Base-by-base conservation (phyloP, 768 basidiomycete species). In the Lactarius evosmus region DNA sequence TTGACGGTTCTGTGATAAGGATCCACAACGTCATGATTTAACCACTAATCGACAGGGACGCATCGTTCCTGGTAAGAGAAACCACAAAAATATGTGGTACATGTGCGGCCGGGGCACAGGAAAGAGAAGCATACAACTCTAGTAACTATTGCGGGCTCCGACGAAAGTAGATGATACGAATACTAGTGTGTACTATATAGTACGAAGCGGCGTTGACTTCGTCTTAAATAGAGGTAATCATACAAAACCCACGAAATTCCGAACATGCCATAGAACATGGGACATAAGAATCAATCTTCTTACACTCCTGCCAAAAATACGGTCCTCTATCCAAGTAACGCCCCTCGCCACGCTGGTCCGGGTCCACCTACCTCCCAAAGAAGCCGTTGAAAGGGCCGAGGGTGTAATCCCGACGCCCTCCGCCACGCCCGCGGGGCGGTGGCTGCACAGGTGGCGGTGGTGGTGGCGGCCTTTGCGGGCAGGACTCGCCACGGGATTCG, bases 401-500 rank as follows among this genome's bases (percentile, higher is more conserved):
- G n/a, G 34, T 38, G 11, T 14, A 16, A 65, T 56, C 54, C 7
- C 49, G 51, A 32, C 63, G 63, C 16, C n/a, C 12, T n/a, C 57
- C 49, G 9, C 63, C 55, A 36, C 64, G 64, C 38, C 55, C 55
- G 11, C 64, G 64, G 14, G 32, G n/a, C 14, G 54, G n/a, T 34
- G 46, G 49, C 11, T 3, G 53, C 53, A 50, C 17, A 8, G 58
- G 38, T 44, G 59, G 49, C 19, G 58, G 55, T 36, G 41, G 66
- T 3, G 38, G 46, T 3, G 34, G 54, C 14, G 57, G 55, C 33
- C 60, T 61, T 55, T 64, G 53, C 6, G 85, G 79, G 62, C 78
- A 79, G 5, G 67, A 72, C 67, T 85, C 85, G 19, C 83, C 85
- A 34, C 76, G 69, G 9, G 80, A 79, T 16, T 72, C 73, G 1